Percentiles rank a stretch among this genome's conserved stretches.
Evolutionary conservation across 1,284 basidiomycete genomes (phyloP).

Genomic region (Mycena citricolor): DNA sequence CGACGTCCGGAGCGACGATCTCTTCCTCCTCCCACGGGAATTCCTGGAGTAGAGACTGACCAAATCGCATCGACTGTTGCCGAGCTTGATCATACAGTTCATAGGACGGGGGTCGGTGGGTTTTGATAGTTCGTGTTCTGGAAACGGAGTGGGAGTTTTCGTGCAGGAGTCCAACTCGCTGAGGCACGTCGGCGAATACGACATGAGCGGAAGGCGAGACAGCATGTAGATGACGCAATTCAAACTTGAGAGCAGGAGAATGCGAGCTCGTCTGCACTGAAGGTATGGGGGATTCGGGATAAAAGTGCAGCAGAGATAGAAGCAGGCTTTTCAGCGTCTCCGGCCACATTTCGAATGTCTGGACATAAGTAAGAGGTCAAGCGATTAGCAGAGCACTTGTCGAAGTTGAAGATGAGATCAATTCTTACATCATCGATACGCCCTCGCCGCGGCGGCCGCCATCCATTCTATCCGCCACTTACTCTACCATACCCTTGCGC

Average conservation of each 20-base stretch:
- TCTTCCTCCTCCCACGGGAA: conserved; percentile 66
- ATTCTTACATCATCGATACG: too few species aligned
- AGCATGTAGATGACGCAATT: conserved; percentile 68
- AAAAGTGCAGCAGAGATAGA: too few species aligned
- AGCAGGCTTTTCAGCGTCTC: too few species aligned
- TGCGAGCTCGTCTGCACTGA: too few species aligned
- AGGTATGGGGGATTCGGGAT: too few species aligned
- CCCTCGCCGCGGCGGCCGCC: too few species aligned
- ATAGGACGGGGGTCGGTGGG: conserved; percentile 53
- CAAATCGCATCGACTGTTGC: conserved; percentile 46
- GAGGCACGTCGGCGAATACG: conserved; percentile 56
- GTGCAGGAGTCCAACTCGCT: conserved; percentile 17
- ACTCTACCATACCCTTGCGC: too few species aligned
- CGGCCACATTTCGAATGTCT: too few species aligned
- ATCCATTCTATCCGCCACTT: too few species aligned
- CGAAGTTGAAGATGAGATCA: too few species aligned
- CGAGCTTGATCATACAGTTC: conserved; percentile 52
- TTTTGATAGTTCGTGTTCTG: conserved; percentile 37
- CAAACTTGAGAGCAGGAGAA: conserved; percentile 28
- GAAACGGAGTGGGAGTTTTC: conserved; percentile 39
- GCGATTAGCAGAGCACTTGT: too few species aligned
- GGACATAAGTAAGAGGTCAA: too few species aligned
- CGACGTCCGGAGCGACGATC: conserved; percentile 67
- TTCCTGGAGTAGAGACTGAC: conserved; percentile 38
- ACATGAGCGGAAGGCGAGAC: conserved; percentile 52